Evolutionary conservation across 1,284 basidiomycete species (phyloP).

Genomic region (Naganishia sp.): DNA sequence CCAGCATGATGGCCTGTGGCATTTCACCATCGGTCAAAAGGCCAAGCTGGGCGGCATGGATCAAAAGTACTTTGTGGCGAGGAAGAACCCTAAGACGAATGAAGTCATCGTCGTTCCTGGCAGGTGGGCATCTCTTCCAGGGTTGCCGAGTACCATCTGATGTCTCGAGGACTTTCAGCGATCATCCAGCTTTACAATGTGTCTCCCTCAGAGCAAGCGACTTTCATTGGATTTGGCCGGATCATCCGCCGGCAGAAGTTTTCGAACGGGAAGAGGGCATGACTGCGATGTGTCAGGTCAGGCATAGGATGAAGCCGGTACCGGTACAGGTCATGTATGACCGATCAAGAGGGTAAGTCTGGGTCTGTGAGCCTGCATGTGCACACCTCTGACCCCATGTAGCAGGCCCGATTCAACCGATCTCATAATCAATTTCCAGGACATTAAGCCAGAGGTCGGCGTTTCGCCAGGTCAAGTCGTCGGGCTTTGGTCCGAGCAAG

Average conservation of each 20-base stretch:
- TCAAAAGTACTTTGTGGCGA: conserved; percentile 71
- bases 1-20: conserved; percentile 76
- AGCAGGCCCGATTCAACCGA: conserved; percentile 22
- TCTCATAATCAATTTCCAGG: conserved; percentile 45
- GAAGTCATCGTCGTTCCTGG: conserved; percentile 74
- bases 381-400: too few relatives aligned
- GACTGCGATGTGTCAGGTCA: conserved; percentile 64
- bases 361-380: not conserved
- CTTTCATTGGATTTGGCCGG: conserved; percentile 76
- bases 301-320: conserved; percentile 68
- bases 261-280: conserved; percentile 58
- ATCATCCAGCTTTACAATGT: conserved; percentile 67
- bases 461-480: conserved; percentile 80
- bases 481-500: conserved; percentile 63
- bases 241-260: conserved; percentile 58
- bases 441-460: conserved; percentile 65
- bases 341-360: conserved; percentile 35
- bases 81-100: conserved; percentile 67
- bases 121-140: conserved; percentile 57
- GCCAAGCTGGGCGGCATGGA: conserved; percentile 67
- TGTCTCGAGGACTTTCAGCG: conserved; percentile 51
- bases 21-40: conserved; percentile 82
- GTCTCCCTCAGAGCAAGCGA: conserved; percentile 56
- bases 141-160: not conserved
- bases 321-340: conserved; percentile 41